Evolutionary conservation across 1,139 yeast genomes (phyloP).

Genomic region (Geotrichum fermentans): DNA sequence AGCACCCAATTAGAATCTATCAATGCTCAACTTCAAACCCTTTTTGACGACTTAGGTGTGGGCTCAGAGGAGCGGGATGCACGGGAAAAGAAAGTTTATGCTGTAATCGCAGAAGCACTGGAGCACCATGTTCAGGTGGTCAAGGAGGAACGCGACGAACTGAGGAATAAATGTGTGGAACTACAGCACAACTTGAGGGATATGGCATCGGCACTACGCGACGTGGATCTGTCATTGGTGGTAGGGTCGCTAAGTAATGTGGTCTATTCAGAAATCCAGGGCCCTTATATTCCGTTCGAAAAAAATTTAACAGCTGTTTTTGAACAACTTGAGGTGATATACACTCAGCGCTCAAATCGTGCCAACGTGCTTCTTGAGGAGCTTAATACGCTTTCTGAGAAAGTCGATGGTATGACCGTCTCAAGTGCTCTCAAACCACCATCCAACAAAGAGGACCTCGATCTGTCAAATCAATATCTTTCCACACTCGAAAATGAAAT

Average conservation of each 20-base stretch:
- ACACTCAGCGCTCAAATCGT: conserved; percentile 13
- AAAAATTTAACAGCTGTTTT: conserved; percentile 4
- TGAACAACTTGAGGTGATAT: conserved; percentile 11
- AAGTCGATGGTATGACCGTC: conserved; percentile 15
- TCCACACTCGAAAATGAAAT: conserved; percentile 31
- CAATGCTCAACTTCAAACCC: conserved; percentile 29
- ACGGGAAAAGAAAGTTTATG: conserved; percentile 33
- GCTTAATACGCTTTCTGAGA: conserved; percentile 11
- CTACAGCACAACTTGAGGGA: conserved; percentile 26
- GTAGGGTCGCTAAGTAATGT: conserved; percentile 17
- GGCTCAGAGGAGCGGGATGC: conserved; percentile 28
- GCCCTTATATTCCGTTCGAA: conserved; percentile 10
- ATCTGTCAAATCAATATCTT: conserved; percentile 27
- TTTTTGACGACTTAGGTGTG: conserved; percentile 38
- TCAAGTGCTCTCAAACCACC: conserved; percentile 14
- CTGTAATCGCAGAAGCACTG: conserved; percentile 34
- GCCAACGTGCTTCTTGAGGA: conserved; percentile 15
- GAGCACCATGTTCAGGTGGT: conserved; percentile 32
- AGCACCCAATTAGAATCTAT: conserved; percentile 33
- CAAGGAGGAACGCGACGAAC: conserved; percentile 31
- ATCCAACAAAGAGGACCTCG: conserved; percentile 17
- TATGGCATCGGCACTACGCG: conserved; percentile 33
- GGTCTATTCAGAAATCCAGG: conserved; percentile 7
- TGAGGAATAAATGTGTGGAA: conserved; percentile 28
- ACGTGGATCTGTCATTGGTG: conserved; percentile 25